These are phyloP conservation scores for Teratosphaeria epicoccoides DNA, from an alignment of 2,329 filamentous ascomycete species.

Conservation along the genomic window DNA sequence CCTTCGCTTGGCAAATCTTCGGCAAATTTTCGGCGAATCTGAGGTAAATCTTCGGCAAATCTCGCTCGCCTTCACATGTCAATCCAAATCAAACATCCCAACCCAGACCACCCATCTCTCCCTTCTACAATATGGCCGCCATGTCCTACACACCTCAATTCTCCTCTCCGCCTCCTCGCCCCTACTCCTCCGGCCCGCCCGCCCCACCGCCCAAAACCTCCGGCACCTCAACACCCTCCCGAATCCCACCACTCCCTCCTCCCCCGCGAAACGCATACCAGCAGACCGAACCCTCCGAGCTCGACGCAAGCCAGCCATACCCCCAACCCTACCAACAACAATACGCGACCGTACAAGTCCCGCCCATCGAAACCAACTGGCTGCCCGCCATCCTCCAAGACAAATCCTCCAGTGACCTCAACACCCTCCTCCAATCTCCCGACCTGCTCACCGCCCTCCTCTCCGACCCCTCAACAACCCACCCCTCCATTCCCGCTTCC, in stretches of 20 bases:
- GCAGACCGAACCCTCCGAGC: conserved; percentile 17
- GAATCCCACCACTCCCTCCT: conserved; percentile 36
- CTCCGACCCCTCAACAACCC: conserved; percentile 9
- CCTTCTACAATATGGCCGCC: background rate
- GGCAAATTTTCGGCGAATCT: background rate
- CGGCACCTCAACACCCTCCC: conserved; percentile 31
- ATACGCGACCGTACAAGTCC: conserved; percentile 11
- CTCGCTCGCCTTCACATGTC: background rate
- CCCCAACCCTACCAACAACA: conserved; percentile 12
- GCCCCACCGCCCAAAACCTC: conserved; percentile 38
- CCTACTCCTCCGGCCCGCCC: conserved; percentile 36
- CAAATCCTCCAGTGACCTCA: conserved; percentile 61
- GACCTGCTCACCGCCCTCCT: conserved; percentile 41
- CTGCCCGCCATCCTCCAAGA: conserved; percentile 55
- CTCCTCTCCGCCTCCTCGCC: conserved; percentile 10
- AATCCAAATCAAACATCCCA: background rate
- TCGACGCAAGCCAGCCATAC: conserved; percentile 14
- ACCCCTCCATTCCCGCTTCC: background rate
- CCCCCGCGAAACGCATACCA: conserved; percentile 25
- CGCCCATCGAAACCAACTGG: conserved; percentile 52
- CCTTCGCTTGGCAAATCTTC: background rate
- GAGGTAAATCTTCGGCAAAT: background rate
- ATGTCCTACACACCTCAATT: conserved; percentile 14
- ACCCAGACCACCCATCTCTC: background rate
- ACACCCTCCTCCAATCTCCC: conserved; percentile 45